Conservation (phyloP, 2,329 filamentous ascomycete species). For the Mycosphaerella sp. region DNA sequence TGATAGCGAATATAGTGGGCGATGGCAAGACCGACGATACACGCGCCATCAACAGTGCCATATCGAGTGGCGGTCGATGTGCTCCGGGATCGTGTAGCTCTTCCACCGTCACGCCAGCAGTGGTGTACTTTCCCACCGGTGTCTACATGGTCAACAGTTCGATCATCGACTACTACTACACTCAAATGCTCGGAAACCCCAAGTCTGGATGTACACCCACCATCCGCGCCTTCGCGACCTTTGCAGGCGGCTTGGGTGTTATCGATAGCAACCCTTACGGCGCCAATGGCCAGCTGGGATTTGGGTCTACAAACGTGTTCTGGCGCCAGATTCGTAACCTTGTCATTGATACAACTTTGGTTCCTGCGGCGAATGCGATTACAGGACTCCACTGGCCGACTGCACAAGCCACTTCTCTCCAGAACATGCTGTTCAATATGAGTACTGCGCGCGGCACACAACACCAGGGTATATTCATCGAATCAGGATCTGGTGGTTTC, state of each 20-base stretch:
- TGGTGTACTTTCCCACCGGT: slow-evolving; percentile 54
- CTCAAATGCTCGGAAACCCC: slow-evolving; percentile 57
- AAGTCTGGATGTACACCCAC: slow-evolving; percentile 46
- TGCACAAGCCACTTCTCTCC: slow-evolving; percentile 42
- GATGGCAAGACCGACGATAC: slow-evolving; percentile 52
- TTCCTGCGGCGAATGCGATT: slow-evolving; percentile 40
- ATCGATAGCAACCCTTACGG: slow-evolving; percentile 54
- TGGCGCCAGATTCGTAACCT: slow-evolving; percentile 61
- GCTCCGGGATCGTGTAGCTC: slow-evolving; percentile 38
- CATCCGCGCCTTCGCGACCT: slow-evolving; percentile 49
- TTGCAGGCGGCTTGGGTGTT: slow-evolving; percentile 48
- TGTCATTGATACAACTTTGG: slow-evolving; percentile 52
- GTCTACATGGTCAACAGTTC: slow-evolving; percentile 52
- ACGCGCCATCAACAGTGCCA: slow-evolving; percentile 47
- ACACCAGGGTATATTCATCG: slow-evolving; percentile 43
- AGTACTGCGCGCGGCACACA: slow-evolving; percentile 42
- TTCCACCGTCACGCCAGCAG: slow-evolving; percentile 48
- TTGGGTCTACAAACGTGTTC: slow-evolving; percentile 55
- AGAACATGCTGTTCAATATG: slow-evolving; percentile 44
- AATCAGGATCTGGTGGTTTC: slow-evolving; percentile 42
- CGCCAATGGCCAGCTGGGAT: slow-evolving; percentile 33
- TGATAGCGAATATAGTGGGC: too few relatives aligned
- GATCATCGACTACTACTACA: slow-evolving; percentile 59
- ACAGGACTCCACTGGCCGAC: slow-evolving; percentile 45
- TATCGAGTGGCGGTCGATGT: slow-evolving; percentile 39